Conservation (phyloP, 441 rosid species). For the Cnidoscolus chayamansa region DNA sequence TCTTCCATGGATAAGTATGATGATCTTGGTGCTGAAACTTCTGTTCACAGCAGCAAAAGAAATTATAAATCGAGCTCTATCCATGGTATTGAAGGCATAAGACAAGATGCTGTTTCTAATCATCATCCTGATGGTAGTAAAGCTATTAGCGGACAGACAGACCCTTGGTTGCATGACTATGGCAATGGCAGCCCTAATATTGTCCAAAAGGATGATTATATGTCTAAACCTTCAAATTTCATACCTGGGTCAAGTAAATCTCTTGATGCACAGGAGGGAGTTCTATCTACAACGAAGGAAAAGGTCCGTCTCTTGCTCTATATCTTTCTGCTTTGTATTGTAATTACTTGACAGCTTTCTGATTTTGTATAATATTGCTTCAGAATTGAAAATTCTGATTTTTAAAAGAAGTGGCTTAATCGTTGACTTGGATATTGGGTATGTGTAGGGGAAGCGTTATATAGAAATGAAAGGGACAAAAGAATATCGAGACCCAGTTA, state of each 20-base stretch:
- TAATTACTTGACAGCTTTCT: not conserved
- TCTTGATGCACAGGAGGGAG: conserved; percentile 42
- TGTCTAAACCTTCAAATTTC: conserved; percentile 40
- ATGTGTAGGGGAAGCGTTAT: conserved; percentile 39
- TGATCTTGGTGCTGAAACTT: conserved; percentile 40
- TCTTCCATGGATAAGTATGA: conserved; percentile 38
- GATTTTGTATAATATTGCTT: not conserved
- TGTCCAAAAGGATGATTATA: conserved; percentile 37
- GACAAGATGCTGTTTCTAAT: conserved; percentile 38
- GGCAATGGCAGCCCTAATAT: conserved; percentile 28
- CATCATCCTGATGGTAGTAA: conserved; percentile 30
- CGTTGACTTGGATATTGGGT: conserved; percentile 17
- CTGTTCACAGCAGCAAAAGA: conserved; percentile 35
- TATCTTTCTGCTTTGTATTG: not conserved
- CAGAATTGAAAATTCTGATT: not conserved
- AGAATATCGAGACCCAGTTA: conserved; percentile 31
- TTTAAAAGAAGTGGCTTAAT: not conserved
- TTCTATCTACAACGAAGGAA: conserved; percentile 35
- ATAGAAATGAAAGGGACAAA: conserved; percentile 38
- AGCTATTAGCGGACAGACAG: conserved; percentile 30
- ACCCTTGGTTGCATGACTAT: conserved; percentile 31
- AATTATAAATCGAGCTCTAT: conserved; percentile 38
- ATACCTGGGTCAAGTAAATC: conserved; percentile 36
- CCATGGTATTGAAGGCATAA: conserved; percentile 41
- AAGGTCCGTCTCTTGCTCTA: conserved; percentile 33